Conservation (phyloP, 805 yeast species). For the Sugiyamaella americana region DNA sequence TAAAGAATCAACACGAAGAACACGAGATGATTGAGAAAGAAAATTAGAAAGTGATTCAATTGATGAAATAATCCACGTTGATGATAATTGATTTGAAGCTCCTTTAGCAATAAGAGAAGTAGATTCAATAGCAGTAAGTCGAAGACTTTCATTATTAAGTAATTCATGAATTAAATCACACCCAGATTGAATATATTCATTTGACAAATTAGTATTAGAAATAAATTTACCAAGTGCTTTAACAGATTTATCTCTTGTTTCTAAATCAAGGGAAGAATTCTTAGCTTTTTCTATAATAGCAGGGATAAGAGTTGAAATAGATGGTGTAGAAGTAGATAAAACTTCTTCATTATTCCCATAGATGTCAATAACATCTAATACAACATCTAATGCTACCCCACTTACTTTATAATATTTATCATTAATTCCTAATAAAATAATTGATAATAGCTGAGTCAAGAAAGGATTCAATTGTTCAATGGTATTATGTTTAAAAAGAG, state of each 20-base stretch:
- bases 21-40: constrained; percentile 21
- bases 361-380: constrained; percentile 21
- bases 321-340: not conserved
- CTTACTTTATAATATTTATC: constrained; percentile 35
- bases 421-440: constrained; percentile 30
- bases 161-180: constrained; percentile 32
- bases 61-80: constrained; percentile 19
- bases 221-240: constrained; percentile 29
- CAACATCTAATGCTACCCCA: constrained; percentile 32
- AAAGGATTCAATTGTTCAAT: no score
- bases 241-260: constrained; percentile 35
- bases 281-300: constrained; percentile 34
- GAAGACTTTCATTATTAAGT: constrained; percentile 34
- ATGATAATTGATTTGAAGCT: constrained; percentile 15
- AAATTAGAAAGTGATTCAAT: constrained; percentile 17
- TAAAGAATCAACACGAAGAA: constrained; percentile 23
- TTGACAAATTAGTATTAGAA: constrained; percentile 22
- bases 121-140: constrained; percentile 30
- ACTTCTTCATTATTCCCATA: no score
- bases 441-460: constrained; percentile 20
- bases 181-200: constrained; percentile 25
- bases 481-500: not conserved
- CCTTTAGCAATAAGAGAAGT: constrained; percentile 17
- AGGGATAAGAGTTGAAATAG: constrained; percentile 17
- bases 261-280: constrained; percentile 34